Base-by-base conservation (phyloP, 2,329 filamentous ascomycete species). In the Fusarium tanahbumbuense region DNA sequence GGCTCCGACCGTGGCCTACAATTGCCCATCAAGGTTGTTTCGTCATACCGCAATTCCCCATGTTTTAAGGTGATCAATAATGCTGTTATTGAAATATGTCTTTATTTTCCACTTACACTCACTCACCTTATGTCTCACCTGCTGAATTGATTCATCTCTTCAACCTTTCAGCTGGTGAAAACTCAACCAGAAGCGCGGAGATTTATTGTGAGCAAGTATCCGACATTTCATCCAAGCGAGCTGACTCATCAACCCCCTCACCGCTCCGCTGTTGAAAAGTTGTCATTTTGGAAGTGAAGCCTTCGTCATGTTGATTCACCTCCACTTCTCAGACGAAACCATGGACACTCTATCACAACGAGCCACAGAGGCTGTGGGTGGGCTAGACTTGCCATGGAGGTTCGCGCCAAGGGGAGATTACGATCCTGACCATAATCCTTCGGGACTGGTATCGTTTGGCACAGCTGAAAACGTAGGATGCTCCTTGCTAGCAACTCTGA, bases 361-460 rank as follows among this genome's bases (percentile, higher is more conserved):
- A 27, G 73, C 73, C 11, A 64, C 70, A 15, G 73, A 73, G 16
- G 73, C 74, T 4, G 66, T 76, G 3, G 64, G 59, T 12, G 68
- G 64, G 16, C 56, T 77, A 20, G 72, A 76, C 41, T 48, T 75
- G 3, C 77, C 79, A 3, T 81, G 78, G 78, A 74, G 76, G 46
- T 80, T 79, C 34, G 78, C 77, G 1, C 75, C 76, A 1, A 56
- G 62, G 20, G 74, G 69, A 9, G 75, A 71, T 3, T 87, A 83
- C 73, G 73, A 83, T 59, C 77, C 81, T 0, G 66, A 74, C 5
- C 68, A 68, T 7, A 83, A 83, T 32, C 78, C 80, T 1, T 67
- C 75, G 11, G 84, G 84, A 2, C 78, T 84, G 50, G 77, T 86
- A 52, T 85, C 82, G 6, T 81, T 87, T 28, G 83, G 81, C 1